Evolutionary conservation across 805 yeast species (phyloP), one percentile per base, ranked within the genome.

Genomic region (Sugiyamaella lignohabitans): DNA sequence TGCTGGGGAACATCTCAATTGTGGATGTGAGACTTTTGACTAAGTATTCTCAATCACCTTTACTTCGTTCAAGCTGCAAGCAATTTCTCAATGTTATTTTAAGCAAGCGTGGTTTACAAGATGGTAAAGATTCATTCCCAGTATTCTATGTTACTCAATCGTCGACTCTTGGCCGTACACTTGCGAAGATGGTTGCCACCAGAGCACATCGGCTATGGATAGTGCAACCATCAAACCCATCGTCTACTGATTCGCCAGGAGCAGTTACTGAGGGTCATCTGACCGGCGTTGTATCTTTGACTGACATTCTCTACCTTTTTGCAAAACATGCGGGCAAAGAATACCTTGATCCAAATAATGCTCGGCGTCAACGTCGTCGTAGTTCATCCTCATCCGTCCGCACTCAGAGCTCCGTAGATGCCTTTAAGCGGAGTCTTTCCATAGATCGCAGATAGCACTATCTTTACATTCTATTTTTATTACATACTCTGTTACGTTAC

Each of bases 51-150:
- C 89, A 89, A 63, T 84, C 94, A 11, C 88, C 84, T 50, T 71
- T 87, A 53, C 72, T 91, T 48, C 82, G 83, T 59, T 82, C 84
- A 62, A 74, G 93, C 4, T 93, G 96, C 65, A 73, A 87, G 58
- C 93, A 85, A 66, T 91, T 91, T 62, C 79, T 91, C 48, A 80
- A 94, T 11, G 83, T 88, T 52, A 88, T 89, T 51, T 74, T 93
- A 53, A 82, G 84, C 53, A 82, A 82, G 46, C 81, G 96, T 61
- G 98, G 98, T 18, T 73, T 91, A 27, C 94, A 84, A 59, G 89
- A 88, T 61, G 96, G 96, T 44, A 88, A 89, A 65, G 98, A 91
- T 69, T 87, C 94, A 37, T 91, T 84, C 73, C 98, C 98, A 16
- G 91, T 93, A 36, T 91, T 91, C 74, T 95, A 91, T 63, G 96